Base-by-base conservation (phyloP, 2,329 filamentous ascomycete genomes). In the Neonectria ditissima region DNA sequence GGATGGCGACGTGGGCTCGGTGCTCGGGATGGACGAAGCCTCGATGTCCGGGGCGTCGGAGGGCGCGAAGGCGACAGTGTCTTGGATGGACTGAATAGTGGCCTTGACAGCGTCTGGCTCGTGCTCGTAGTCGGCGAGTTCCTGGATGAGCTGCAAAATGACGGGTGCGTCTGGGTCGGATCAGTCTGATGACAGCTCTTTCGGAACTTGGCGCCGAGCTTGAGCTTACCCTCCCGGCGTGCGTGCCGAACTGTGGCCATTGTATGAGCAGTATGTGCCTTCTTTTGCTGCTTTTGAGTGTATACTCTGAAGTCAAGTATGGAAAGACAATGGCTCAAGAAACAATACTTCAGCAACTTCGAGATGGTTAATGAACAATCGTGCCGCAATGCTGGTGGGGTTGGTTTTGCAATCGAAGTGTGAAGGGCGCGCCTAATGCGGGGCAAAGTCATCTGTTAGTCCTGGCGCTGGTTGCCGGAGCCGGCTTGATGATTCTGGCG, bases 111-210 rank as follows among this genome's bases (percentile, higher is more conserved):
- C 81, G 71, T 90, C 82, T 3, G 90, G 82, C 73, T 92, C 91
- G 28, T 95, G 89, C 78, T 97, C 94, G 82, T 97, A 97, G 71
- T 90, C 87, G 70, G 95, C 95, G 9, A 98, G 89, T 75, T 94
- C 95, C 58, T 89, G 86, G 80, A 98, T 94, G 74, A 97, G 84
- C 69, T 84, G 80, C 26, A 97, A 87, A 77, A 98, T 97, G n/a
- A 84, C 83, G 24, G 90, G 87, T 61, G 97, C 88, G 74, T 98
- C 95, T 97, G 68, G 16, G 66, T 63, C 13, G 26, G 10, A 55
- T 67, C 50, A 68, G 61, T 41, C 60, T 59, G 43, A 65, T 55
- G 59, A 52, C 59, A 55, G 37, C 39, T 59, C 22, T n/a, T 13
- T 16, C 34, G 44, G 5, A 28, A 50, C 28, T 28, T 13, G 9